Conservation (phyloP, 23 red algal genomes). For the Gracilariopsis chorda region DNA sequence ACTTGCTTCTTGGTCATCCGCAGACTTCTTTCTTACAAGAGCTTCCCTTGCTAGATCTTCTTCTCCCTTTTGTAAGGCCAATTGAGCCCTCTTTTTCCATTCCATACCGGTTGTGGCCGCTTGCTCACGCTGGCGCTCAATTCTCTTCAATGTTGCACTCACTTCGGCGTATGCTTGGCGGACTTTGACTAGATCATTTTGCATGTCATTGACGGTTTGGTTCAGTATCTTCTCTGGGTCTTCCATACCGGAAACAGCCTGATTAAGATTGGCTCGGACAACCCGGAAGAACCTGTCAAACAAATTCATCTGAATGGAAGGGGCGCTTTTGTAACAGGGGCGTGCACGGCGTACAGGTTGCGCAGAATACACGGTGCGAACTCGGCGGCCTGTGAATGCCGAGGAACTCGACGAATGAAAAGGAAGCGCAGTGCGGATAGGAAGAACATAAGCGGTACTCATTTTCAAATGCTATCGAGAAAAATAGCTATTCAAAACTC, state of each 20-base stretch:
- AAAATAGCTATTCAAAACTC: too few relatives aligned
- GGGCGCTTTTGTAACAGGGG: neutral
- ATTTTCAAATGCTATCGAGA: neutral
- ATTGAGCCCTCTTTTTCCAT: constrained; percentile 95
- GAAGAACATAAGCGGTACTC: constrained; percentile 51
- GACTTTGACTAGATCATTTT: constrained; percentile 90
- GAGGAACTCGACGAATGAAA: neutral
- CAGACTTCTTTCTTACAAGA: constrained; percentile 75
- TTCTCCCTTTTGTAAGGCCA: constrained; percentile 96
- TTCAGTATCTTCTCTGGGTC: constrained; percentile 97
- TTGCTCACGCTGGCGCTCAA: constrained; percentile 93
- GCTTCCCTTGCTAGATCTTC: constrained; percentile 96
- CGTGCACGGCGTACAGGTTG: constrained; percentile 34
- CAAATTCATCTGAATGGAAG: constrained; percentile 85
- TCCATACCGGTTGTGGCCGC: constrained; percentile 75
- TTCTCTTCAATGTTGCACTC: constrained; percentile 82
- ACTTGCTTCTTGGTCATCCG: constrained; percentile 79
- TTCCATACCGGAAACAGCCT: constrained; percentile 90
- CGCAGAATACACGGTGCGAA: neutral
- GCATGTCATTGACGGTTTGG: constrained; percentile 92
- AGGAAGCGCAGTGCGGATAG: neutral
- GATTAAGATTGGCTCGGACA: constrained; percentile 89
- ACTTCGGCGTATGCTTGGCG: constrained; percentile 99
- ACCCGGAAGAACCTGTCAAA: constrained; percentile 93
- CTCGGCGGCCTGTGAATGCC: constrained; percentile 24